Percentiles rank a stretch among this genome's conserved stretches.
phyloP scores from a whole-genome alignment of 495 filamentous ascomycete genomes.

The Letharia lupina region DNA sequence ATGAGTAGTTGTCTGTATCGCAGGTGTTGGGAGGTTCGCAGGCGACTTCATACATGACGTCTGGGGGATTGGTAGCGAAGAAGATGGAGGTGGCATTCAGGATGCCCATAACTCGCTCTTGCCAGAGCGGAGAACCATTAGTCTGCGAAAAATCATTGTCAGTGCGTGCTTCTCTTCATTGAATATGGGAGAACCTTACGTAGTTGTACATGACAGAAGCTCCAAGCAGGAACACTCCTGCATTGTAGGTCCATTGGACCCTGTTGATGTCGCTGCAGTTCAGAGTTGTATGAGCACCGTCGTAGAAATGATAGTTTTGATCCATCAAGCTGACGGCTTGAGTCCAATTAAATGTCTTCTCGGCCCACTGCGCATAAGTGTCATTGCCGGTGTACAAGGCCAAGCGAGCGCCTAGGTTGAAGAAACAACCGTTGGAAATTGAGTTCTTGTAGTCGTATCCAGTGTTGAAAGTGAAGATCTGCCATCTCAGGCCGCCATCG shows the following conservation, averaged over 20 bases:
- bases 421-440: conserved; percentile 72
- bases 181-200: conserved; percentile 31
- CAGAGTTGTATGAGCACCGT: conserved; percentile 49
- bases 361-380: conserved; percentile 72
- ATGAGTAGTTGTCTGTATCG: conserved; percentile 69
- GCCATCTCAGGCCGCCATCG: conserved; percentile 70
- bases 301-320: conserved; percentile 51
- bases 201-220: conserved; percentile 68
- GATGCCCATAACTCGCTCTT: conserved; percentile 48
- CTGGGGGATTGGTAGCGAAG: conserved; percentile 45
- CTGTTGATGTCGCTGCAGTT: conserved; percentile 48
- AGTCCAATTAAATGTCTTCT: conserved; percentile 68
- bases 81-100: conserved; percentile 48
- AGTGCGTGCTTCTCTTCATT: background rate
- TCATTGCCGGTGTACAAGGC: conserved; percentile 67
- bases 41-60: conserved; percentile 59
- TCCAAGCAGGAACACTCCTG: conserved; percentile 56
- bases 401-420: conserved; percentile 69
- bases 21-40: conserved; percentile 52
- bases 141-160: conserved; percentile 37
- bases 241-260: conserved; percentile 58
- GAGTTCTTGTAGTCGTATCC: conserved; percentile 80
- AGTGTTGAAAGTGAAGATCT: conserved; percentile 71
- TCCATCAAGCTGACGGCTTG: conserved; percentile 53
- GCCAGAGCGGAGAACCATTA: conserved; percentile 49